Evolutionary conservation across 352 stramenopile genomes (phyloP).

Genomic region (Achlya hypogyna): DNA sequence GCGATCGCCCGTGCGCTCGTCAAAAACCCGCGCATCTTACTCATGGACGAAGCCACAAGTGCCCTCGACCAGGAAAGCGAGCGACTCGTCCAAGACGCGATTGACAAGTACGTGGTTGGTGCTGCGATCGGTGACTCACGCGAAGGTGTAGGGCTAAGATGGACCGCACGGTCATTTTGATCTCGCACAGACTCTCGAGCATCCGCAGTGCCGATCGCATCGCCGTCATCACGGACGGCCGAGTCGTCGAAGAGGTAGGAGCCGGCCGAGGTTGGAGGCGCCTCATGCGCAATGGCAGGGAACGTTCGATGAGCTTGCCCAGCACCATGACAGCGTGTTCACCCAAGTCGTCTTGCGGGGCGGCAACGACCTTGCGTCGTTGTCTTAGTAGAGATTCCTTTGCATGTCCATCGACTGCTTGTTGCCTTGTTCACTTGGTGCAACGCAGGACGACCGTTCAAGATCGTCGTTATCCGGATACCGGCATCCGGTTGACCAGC

Average conservation of each 20-base stretch:
- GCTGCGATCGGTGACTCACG: not conserved
- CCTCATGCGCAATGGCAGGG: slow-evolving; percentile 18
- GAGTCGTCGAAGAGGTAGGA: slow-evolving; percentile 67
- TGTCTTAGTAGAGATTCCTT: not conserved
- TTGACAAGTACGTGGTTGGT: slow-evolving; percentile 22
- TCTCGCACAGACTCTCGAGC: slow-evolving; percentile 94
- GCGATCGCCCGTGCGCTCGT: slow-evolving; percentile 65
- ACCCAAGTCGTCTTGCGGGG: slow-evolving; percentile 49
- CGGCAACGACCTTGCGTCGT: not conserved
- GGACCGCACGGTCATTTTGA: slow-evolving; percentile 92
- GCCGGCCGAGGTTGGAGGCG: not conserved
- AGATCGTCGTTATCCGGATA: not conserved
- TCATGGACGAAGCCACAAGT: slow-evolving; percentile 69
- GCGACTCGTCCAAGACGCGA: slow-evolving; percentile 63
- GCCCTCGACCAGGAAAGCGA: slow-evolving; percentile 72
- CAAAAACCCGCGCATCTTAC: slow-evolving; percentile 66
- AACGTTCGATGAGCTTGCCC: slow-evolving; percentile 54
- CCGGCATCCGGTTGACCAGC: not conserved
- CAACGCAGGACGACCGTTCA: not conserved
- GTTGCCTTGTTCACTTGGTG: not conserved
- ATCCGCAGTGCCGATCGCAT: slow-evolving; percentile 89
- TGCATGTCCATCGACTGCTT: too few relatives aligned
- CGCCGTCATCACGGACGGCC: slow-evolving; percentile 81
- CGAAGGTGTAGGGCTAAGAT: slow-evolving; percentile 48
- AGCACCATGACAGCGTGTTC: slow-evolving; percentile 57